A percentile compares a stretch with the other conserved stretches of the same genome.
These are phyloP conservation scores for Petunia hybrid DNA, from an alignment of 305 asterid genomes.

Conservation along the genomic window DNA sequence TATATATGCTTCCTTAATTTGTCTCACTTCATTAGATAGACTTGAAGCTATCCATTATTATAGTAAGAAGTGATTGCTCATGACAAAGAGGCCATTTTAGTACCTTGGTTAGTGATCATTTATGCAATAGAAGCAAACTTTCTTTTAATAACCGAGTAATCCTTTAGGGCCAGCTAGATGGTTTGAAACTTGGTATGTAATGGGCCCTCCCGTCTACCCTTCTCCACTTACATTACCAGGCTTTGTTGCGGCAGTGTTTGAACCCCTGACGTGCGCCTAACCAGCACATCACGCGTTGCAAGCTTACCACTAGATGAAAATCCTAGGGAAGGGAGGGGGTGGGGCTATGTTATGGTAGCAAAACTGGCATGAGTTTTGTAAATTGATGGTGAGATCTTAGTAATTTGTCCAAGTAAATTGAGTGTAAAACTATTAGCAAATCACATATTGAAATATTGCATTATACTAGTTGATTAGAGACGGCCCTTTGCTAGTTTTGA, in stretches of 20 bases:
- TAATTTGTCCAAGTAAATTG: neutral
- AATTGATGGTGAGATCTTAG: neutral
- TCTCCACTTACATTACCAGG: too few relatives aligned
- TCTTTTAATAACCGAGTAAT: too few relatives aligned
- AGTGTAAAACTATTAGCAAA: neutral
- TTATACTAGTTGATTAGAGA: neutral
- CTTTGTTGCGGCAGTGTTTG: too few relatives aligned
- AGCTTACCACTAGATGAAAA: too few relatives aligned
- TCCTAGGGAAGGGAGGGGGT: too few relatives aligned
- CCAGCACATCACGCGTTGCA: too few relatives aligned
- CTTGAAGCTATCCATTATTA: neutral
- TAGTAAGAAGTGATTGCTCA: neutral
- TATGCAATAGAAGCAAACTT: neutral
- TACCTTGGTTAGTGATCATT: constrained; percentile 3
- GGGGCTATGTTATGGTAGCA: too few relatives aligned
- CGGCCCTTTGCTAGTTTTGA: neutral
- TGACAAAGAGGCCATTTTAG: neutral
- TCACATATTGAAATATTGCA: neutral
- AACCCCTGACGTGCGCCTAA: too few relatives aligned
- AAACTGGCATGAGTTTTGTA: neutral
- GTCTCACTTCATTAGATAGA: neutral
- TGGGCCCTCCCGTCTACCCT: too few relatives aligned
- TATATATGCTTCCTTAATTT: neutral
- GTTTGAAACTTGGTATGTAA: too few relatives aligned
- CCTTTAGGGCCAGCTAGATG: too few relatives aligned